Evolutionary conservation across 805 yeast species (phyloP), one percentile per base, ranked within the genome.

Genomic region (Nakazawaea molendinolei): DNA sequence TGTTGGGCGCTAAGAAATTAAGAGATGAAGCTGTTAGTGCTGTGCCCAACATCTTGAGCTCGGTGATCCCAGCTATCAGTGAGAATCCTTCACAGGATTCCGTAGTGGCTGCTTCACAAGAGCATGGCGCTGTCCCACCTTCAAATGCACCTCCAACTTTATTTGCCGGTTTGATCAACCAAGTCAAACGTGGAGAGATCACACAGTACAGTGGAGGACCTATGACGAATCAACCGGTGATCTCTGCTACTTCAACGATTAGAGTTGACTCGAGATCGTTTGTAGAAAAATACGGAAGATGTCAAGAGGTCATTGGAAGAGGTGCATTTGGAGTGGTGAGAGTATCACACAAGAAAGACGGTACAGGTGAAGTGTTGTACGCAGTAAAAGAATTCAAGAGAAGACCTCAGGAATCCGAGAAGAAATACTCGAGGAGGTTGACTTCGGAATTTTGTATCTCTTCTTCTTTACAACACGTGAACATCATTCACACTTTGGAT

Each of bases 301-400:
- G 97, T 56, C 95, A 86, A 58, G 97, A 90, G 55, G 85, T 89
- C 32, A 74, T 92, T 44, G 98, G 98, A 18, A 73, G 84, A 34
- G 97, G 97, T 15, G 79, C 96, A 0, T 90, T 84, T 63, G 98
- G 98, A 14, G 86, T 86, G 31, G 97, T 90, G 15, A 69, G 96
- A 42, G 75, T 92, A 5, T 73, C 95, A 5, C 97, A 89, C 63
- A 81, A 81, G 55, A 76, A 73, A 49, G 52, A 32, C 34, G 50
- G 39, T 16, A 51, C 51, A 18, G 67, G 63, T n/a, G 79, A 74
- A 46, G 58, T 60, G 12, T 55, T 85, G 16, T 86, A 66, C 52
- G 96, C 95, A 0, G 95, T 86, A n/a, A 86, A 86, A 50, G 95
- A 86, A 52, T 87, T 86, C 55, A 76, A 77, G 44, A 63, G 74